Conservation (phyloP, 2,329 filamentous ascomycete genomes). For the Penicillium janthinellum region DNA sequence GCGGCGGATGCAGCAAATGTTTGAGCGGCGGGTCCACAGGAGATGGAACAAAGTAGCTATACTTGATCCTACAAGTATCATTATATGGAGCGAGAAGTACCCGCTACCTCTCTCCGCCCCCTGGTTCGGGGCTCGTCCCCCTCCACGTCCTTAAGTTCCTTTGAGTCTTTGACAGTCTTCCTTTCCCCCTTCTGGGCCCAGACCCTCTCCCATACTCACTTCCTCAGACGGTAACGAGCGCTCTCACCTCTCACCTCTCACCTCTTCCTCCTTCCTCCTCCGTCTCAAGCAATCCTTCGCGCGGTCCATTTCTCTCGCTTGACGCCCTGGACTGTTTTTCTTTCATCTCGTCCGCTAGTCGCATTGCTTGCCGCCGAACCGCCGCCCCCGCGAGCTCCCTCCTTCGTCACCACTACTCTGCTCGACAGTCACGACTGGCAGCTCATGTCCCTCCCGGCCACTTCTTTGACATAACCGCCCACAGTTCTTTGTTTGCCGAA, state of each 20-base stretch:
- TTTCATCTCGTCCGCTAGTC: constrained; percentile 11
- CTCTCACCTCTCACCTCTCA: constrained; percentile 6
- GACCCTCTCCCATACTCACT: constrained; percentile 11
- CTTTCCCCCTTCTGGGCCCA: constrained; percentile 14
- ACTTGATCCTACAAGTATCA: neutral
- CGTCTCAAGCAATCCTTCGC: neutral
- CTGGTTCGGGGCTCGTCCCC: constrained; percentile 9
- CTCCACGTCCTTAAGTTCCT: constrained; percentile 12
- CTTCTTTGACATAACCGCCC: neutral
- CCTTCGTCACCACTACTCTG: constrained; percentile 2
- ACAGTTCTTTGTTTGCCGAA: neutral
- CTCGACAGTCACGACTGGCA: neutral
- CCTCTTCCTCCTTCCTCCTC: constrained; percentile 6
- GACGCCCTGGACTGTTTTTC: constrained; percentile 3
- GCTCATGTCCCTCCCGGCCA: neutral
- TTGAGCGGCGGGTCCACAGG: constrained; percentile 19
- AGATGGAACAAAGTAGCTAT: constrained; percentile 8
- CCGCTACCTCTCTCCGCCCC: neutral
- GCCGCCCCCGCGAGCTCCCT: constrained; percentile 6
- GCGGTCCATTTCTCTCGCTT: constrained; percentile 15
- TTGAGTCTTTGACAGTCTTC: constrained; percentile 1
- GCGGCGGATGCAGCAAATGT: constrained; percentile 11
- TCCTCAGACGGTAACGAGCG: neutral
- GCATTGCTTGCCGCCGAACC: constrained; percentile 18
- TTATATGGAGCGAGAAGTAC: neutral